These are phyloP conservation scores for Lactarius psammicola DNA, from an alignment of 768 basidiomycete species.

Conservation along the genomic window DNA sequence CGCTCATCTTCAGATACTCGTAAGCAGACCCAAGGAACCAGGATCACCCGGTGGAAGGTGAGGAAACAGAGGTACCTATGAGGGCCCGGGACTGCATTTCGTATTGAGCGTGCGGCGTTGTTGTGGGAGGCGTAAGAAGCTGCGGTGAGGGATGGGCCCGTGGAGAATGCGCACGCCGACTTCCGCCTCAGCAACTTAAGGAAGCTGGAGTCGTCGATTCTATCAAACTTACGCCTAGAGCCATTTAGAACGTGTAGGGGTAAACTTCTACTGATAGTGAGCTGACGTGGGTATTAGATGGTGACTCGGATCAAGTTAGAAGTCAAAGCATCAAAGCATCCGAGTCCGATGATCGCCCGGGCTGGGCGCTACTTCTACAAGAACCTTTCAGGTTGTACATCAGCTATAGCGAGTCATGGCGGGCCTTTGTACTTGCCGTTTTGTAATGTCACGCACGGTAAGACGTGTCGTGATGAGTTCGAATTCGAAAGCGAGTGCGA, in stretches of 20 bases:
- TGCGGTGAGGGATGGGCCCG: too few relatives aligned
- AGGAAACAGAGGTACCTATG: neutral
- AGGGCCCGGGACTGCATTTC: neutral
- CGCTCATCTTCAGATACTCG: neutral
- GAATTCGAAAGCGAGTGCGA: too few relatives aligned
- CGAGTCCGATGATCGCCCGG: too few relatives aligned
- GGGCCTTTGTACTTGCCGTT: too few relatives aligned
- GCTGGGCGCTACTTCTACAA: too few relatives aligned
- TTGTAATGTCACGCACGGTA: too few relatives aligned
- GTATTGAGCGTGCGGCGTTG: neutral
- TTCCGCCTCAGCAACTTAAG: neutral
- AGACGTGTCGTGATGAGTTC: too few relatives aligned
- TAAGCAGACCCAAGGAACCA: neutral
- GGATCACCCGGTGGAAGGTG: neutral
- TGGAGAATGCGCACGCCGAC: neutral
- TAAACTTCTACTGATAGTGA: neutral
- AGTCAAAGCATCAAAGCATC: neutral
- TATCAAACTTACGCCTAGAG: neutral
- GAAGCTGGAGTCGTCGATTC: neutral
- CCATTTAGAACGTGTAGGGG: neutral
- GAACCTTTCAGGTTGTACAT: too few relatives aligned
- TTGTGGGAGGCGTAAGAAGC: neutral
- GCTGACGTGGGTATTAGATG: neutral
- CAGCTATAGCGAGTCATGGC: too few relatives aligned
- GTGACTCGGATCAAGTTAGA: neutral